phyloP scores from a whole-genome alignment of 768 basidiomycete genomes.

The Rhodotorula diobovata region DNA sequence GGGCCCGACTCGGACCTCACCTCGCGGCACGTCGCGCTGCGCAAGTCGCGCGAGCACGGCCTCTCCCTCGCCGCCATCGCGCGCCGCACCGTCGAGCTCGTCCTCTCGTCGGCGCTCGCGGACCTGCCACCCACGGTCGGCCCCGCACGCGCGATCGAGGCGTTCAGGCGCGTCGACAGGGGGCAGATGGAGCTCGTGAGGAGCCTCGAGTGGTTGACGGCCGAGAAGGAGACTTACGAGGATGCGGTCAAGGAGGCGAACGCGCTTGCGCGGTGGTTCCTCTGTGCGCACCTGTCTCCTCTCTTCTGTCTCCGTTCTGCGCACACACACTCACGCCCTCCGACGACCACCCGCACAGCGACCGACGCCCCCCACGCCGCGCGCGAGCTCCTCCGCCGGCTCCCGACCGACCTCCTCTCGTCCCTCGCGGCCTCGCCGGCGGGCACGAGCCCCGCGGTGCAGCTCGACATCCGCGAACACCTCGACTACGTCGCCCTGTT shows the following conservation, averaged over 20 bases:
- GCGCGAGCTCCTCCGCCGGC: slow-evolving; percentile 19
- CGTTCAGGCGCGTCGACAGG: slow-evolving; percentile 26
- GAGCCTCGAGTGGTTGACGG: slow-evolving; percentile 90
- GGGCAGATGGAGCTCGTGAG: slow-evolving; percentile 60
- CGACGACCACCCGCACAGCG: slow-evolving; percentile 2
- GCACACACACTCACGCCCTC: background rate
- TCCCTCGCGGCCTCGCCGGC: slow-evolving; percentile 28
- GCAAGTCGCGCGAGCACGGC: slow-evolving; percentile 74
- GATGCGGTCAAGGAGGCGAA: slow-evolving; percentile 82
- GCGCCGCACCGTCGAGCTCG: slow-evolving; percentile 65
- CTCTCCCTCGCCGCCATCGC: slow-evolving; percentile 78
- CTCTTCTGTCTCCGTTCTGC: too few species aligned
- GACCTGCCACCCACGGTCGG: background rate
- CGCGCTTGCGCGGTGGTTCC: slow-evolving; percentile 79
- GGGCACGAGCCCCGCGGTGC: background rate
- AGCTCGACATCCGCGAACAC: slow-evolving; percentile 51
- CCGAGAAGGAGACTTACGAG: slow-evolving; percentile 64
- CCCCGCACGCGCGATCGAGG: slow-evolving; percentile 13
- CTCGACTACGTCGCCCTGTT: slow-evolving; percentile 78
- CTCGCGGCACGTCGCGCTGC: slow-evolving; percentile 66
- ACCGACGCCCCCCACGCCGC: slow-evolving; percentile 26
- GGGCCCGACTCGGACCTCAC: slow-evolving; percentile 49
- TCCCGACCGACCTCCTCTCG: slow-evolving; percentile 25
- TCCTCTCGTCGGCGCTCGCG: slow-evolving; percentile 45
- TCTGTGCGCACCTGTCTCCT: slow-evolving; percentile 56